A percentile compares a stretch with the other conserved stretches of the same genome.
Conservation (phyloP, 106 monocot genomes). For the Acorus gramineus region DNA sequence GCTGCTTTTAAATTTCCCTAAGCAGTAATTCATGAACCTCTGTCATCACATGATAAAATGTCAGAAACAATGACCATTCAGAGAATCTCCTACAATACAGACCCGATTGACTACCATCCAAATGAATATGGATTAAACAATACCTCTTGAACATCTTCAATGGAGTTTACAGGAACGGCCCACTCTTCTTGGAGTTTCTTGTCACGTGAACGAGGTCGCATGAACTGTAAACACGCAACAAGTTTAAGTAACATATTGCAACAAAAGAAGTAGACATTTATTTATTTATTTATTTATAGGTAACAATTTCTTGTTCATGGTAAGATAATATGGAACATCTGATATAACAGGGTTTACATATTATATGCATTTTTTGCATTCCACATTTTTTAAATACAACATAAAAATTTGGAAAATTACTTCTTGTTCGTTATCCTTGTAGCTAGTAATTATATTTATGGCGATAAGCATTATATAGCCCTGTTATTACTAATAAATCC, state of each 20-base stretch:
- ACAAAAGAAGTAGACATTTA: too few relatives aligned
- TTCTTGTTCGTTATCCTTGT: too few relatives aligned
- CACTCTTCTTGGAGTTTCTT: conserved; percentile 94
- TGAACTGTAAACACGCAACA: conserved; percentile 40
- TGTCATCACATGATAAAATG: conserved; percentile 10
- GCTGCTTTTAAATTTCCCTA: conserved; percentile 67
- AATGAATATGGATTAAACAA: not conserved
- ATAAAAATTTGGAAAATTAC: too few relatives aligned
- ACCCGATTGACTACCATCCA: not conserved
- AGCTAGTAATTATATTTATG: too few relatives aligned
- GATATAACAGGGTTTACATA: too few relatives aligned
- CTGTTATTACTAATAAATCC: too few relatives aligned
- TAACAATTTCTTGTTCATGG: too few relatives aligned
- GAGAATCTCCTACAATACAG: not conserved
- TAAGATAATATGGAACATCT: too few relatives aligned
- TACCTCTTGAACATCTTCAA: conserved; percentile 72
- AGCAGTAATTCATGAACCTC: conserved; percentile 71
- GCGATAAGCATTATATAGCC: too few relatives aligned
- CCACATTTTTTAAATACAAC: too few relatives aligned
- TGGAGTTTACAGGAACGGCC: conserved; percentile 60
- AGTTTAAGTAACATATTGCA: not conserved
- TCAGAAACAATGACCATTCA: not conserved
- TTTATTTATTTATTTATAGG: too few relatives aligned
- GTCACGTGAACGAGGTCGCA: conserved; percentile 63
- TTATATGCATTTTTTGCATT: too few relatives aligned